phyloP scores from a whole-genome alignment of 305 asterid species.

The Fraxinus albicans region DNA sequence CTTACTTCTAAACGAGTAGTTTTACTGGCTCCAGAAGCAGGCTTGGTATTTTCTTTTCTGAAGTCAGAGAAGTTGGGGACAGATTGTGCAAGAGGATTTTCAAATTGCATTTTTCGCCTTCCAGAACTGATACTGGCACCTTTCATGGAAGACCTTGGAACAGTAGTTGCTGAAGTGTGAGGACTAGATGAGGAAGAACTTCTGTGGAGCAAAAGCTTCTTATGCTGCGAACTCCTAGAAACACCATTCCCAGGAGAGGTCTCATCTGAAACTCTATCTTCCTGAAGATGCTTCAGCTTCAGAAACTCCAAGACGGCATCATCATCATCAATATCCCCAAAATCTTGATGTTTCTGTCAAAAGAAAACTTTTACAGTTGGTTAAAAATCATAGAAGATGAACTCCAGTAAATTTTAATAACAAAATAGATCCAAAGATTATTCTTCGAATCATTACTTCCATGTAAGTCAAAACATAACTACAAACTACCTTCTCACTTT shows the following conservation, averaged over 20 bases:
- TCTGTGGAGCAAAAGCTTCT: constrained; percentile 52
- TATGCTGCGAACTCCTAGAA: constrained; percentile 44
- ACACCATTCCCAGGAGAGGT: constrained; percentile 41
- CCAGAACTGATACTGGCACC: constrained; percentile 44
- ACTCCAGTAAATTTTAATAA: constrained; percentile 32
- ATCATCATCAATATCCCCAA: constrained; percentile 63
- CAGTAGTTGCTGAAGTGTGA: constrained; percentile 51
- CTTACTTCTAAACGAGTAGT: constrained; percentile 52
- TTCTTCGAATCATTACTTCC: constrained; percentile 20
- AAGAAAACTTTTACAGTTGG: constrained; percentile 52
- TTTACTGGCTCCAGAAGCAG: constrained; percentile 63
- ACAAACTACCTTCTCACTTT: constrained; percentile 70
- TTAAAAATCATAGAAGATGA: constrained; percentile 43
- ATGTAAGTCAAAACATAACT: constrained; percentile 34
- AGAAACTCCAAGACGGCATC: constrained; percentile 55
- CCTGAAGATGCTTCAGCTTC: constrained; percentile 34
- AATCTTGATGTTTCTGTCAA: constrained; percentile 69
- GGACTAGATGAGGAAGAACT: constrained; percentile 52
- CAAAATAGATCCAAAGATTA: constrained; percentile 13
- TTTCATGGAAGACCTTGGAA: constrained; percentile 55
- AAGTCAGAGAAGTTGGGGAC: constrained; percentile 55
- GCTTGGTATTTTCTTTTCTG: constrained; percentile 78
- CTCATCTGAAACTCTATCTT: constrained; percentile 41
- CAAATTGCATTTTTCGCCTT: constrained; percentile 64
- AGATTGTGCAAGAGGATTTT: constrained; percentile 82